A percentile compares a stretch with the other conserved stretches of the same genome.
These are phyloP conservation scores for Thielaviopsis populi DNA, from an alignment of 2,329 filamentous ascomycete genomes.

Conservation along the genomic window DNA sequence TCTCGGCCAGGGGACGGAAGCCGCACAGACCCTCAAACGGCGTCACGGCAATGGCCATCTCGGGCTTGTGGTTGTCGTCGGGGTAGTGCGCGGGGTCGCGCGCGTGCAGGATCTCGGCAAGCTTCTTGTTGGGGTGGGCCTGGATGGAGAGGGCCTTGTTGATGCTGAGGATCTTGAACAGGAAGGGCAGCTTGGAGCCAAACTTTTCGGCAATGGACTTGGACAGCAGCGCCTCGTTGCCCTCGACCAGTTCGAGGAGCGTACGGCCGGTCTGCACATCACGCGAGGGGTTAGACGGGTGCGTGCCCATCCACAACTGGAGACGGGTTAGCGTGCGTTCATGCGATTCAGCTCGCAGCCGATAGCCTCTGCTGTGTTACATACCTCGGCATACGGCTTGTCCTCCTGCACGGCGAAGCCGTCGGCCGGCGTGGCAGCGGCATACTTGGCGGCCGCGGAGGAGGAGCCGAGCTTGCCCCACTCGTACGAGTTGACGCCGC, in stretches of 20 bases:
- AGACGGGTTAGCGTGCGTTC: background rate
- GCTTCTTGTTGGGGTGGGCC: constrained; percentile 89
- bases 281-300: constrained; percentile 88
- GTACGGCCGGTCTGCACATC: constrained; percentile 71
- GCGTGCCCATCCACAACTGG: constrained; percentile 99
- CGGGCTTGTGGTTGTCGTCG: constrained; percentile 98
- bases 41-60: constrained; percentile 97
- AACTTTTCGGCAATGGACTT: constrained; percentile 58
- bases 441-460: constrained; percentile 80
- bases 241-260: constrained; percentile 72
- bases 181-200: constrained; percentile 72
- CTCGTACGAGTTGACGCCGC: constrained; percentile 95
- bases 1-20: constrained; percentile 77
- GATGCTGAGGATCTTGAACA: constrained; percentile 96
- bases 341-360: too few species aligned
- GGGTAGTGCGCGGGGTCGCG: constrained; percentile 89
- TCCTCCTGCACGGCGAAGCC: constrained; percentile 67
- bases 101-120: constrained; percentile 70
- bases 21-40: constrained; percentile 93
- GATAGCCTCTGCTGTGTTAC: too few species aligned
- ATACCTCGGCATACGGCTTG: constrained; percentile 86
- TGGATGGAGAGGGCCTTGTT: constrained; percentile 94
- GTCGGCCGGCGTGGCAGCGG: constrained; percentile 62
- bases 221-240: constrained; percentile 73
- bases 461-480: constrained; percentile 89